Evolutionary conservation across 768 basidiomycete genomes (phyloP).

Genomic region (Zangia roseola): DNA sequence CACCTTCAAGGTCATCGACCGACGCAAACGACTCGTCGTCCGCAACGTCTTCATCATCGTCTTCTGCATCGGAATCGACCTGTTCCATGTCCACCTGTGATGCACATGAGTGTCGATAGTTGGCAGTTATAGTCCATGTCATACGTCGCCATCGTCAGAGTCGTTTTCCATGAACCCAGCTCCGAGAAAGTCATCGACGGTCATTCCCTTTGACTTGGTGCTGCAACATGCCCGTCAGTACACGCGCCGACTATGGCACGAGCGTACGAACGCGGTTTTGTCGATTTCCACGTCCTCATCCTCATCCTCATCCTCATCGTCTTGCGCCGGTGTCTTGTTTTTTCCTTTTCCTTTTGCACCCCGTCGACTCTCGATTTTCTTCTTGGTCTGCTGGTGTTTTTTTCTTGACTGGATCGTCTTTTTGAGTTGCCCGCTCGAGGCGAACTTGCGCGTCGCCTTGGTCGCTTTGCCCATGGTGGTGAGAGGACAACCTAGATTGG

Average conservation of each 20-base stretch:
- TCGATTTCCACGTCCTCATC: background rate
- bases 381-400: constrained; percentile 74
- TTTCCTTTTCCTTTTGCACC: constrained; percentile 40
- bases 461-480: constrained; percentile 63
- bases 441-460: constrained; percentile 78
- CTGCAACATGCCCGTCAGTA: constrained; percentile 8
- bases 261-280: constrained; percentile 12
- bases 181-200: constrained; percentile 74
- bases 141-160: constrained; percentile 44
- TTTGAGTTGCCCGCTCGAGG: constrained; percentile 83
- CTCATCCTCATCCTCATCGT: constrained; percentile 33
- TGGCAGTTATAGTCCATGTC: constrained; percentile 7
- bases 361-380: constrained; percentile 64
- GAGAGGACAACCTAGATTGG: no score
- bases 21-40: constrained; percentile 73
- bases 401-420: constrained; percentile 82
- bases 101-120: constrained; percentile 3
- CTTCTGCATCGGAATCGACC: constrained; percentile 35
- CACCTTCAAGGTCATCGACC: constrained; percentile 75
- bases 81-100: constrained; percentile 27
- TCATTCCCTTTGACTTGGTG: constrained; percentile 42
- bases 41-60: constrained; percentile 41
- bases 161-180: constrained; percentile 71
- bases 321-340: constrained; percentile 27
- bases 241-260: background rate